Base-by-base conservation (phyloP, 164 flowering plant species). In the Magnolia sinica region DNA sequence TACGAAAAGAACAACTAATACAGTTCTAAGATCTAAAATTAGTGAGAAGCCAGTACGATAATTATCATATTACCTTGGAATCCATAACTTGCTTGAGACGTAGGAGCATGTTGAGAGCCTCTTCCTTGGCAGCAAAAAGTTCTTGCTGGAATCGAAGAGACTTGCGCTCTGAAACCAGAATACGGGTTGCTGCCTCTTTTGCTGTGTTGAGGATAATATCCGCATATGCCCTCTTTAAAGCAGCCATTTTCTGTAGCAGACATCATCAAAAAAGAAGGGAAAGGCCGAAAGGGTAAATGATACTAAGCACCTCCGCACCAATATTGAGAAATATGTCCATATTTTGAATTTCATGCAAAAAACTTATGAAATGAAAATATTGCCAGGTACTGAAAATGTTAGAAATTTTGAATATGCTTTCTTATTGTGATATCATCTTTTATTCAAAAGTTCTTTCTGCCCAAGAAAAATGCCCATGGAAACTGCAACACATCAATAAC, bases 141-240 rank as follows among this genome's bases (percentile, higher is more conserved):
- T 91, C 95, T 64, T 80, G 85, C 80, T 90, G 89, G 77, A 77
- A 88, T 37, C 84, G 80, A 22, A 74, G 19, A 16, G 97, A 88
- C 79, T 81, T 91, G 58, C 88, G 79, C 87, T 93, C 98, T 10
- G 92, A 85, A 19, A 76, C 84, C 90, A 92, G 88, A 68, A 92
- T 80, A 78, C 94, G 85, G 49, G 89, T 88, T 55, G 98, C 95
- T 61, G 97, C 98, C 84, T 91, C 97, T 75, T 91, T 91, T 16
- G 97, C 88, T 51, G 90, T 91, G 78, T 88, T 88, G 71, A 92
- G 81, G 31, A 95, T 91, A 80, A 91, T 88, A 59, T 92, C 96
- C 64, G 96, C 96, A 72, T 91, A 92, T 4, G 91, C 98, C 89
- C 84, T 89, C 87, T 91, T 92, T 89, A 90, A 82, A 13, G 94